phyloP scores from a whole-genome alignment of 768 basidiomycete genomes.

The Grammothele lineata region DNA sequence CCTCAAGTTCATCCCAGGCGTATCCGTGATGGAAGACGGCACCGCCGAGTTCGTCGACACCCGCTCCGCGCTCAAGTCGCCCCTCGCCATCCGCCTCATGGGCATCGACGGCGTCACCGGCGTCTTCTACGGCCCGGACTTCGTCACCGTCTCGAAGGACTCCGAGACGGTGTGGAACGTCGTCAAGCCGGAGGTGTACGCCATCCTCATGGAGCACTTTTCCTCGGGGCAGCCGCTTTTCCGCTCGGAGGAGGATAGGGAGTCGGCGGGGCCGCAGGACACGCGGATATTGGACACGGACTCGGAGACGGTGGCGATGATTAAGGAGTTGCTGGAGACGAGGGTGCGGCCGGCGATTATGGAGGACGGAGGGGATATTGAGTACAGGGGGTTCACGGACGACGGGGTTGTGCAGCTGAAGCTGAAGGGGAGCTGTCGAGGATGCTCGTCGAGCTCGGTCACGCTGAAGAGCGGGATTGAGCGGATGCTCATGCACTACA shows the following conservation, averaged over 20 bases:
- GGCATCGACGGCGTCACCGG: slow-evolving; percentile 87
- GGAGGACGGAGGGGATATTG: slow-evolving; percentile 99
- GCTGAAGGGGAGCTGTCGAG: slow-evolving; percentile 95
- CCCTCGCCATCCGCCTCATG: slow-evolving; percentile 92
- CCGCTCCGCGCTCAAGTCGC: slow-evolving; percentile 80
- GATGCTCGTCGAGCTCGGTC: slow-evolving; percentile 90
- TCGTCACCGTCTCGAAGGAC: slow-evolving; percentile 93
- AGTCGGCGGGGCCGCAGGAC: slow-evolving; percentile 86
- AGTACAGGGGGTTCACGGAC: slow-evolving; percentile 88
- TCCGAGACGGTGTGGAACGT: slow-evolving; percentile 82
- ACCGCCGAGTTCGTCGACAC: slow-evolving; percentile 94
- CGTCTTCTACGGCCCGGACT: slow-evolving; percentile 97
- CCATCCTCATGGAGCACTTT: slow-evolving; percentile 95
- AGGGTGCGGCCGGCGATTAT: slow-evolving; percentile 94
- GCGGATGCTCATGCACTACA: slow-evolving; percentile 98
- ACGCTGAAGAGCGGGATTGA: slow-evolving; percentile 97
- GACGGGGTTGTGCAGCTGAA: slow-evolving; percentile 81
- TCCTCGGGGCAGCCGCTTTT: slow-evolving; percentile 88
- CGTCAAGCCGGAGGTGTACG: slow-evolving; percentile 95
- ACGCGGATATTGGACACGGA: slow-evolving; percentile 92
- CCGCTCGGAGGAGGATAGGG: slow-evolving; percentile 73
- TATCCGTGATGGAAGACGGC: slow-evolving; percentile 81
- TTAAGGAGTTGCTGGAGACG: slow-evolving; percentile 95
- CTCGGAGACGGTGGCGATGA: slow-evolving; percentile 97
- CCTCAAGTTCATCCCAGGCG: slow-evolving; percentile 95